Percentiles rank a stretch among this genome's conserved stretches.
Evolutionary conservation across 306 rosid genomes (phyloP).

Genomic region (Cicer chorassanicum): DNA sequence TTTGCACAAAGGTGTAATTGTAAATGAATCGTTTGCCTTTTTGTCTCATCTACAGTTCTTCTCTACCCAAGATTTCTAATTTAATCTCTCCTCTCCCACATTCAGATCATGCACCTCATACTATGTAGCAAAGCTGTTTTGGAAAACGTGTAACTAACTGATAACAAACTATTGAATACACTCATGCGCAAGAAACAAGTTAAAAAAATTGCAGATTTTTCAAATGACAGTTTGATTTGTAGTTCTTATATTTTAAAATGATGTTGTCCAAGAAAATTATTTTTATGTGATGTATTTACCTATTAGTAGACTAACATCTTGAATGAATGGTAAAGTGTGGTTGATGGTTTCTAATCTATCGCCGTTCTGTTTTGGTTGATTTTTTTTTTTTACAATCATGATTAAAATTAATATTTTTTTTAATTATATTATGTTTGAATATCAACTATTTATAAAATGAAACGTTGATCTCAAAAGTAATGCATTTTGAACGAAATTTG

Average conservation of each 20-base stretch:
- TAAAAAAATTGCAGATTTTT: too few species aligned
- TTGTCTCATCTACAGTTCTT: background rate
- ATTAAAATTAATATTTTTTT: too few species aligned
- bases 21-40: background rate
- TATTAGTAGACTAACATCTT: constrained; percentile 25
- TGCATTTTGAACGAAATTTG: too few species aligned
- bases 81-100: background rate
- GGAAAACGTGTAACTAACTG: background rate
- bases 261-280: background rate
- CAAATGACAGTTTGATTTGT: too few species aligned
- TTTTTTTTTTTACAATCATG: too few species aligned
- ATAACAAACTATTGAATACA: background rate
- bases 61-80: constrained; percentile 15
- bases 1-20: background rate
- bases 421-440: too few species aligned
- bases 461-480: too few species aligned
- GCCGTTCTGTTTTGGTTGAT: too few species aligned
- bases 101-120: constrained; percentile 5
- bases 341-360: constrained; percentile 28
- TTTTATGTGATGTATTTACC: constrained; percentile 23
- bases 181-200: too few species aligned
- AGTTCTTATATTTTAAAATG: too few species aligned
- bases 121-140: background rate
- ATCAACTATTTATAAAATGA: too few species aligned
- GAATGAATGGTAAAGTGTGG: background rate